A percentile compares a stretch with the other conserved stretches of the same genome.
These are phyloP conservation scores for Coemansia sp. DNA, from an alignment of 192 early-diverging fungal species.

Conservation along the genomic window DNA sequence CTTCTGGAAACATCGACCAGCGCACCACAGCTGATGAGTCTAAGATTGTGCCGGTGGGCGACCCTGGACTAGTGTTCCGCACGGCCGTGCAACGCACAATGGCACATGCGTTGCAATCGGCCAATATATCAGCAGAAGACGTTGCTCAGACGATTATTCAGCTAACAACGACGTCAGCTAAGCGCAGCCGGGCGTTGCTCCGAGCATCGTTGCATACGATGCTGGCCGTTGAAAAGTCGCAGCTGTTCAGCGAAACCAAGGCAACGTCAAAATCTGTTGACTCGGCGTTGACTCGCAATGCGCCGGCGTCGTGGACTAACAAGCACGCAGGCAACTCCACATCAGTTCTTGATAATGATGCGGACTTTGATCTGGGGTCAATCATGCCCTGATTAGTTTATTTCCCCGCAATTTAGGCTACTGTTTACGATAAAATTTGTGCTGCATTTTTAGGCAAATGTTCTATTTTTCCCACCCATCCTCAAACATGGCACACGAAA, in stretches of 20 bases:
- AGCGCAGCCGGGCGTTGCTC: constrained; percentile 30
- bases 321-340: constrained; percentile 7
- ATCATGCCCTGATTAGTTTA: constrained; percentile 21
- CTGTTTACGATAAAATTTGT: too few species aligned
- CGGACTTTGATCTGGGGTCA: constrained; percentile 22
- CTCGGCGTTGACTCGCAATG: neutral
- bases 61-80: constrained; percentile 29
- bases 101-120: neutral
- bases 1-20: constrained; percentile 22
- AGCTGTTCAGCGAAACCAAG: constrained; percentile 21
- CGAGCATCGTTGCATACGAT: constrained; percentile 25
- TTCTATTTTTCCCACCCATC: neutral
- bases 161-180: neutral
- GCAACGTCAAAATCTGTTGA: neutral
- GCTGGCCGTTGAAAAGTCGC: constrained; percentile 43
- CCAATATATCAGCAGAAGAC: constrained; percentile 7
- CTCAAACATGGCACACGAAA: constrained; percentile 3
- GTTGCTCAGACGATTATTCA: constrained; percentile 9
- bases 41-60: constrained; percentile 12
- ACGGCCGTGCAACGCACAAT: constrained; percentile 6
- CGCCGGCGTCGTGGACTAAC: constrained; percentile 24
- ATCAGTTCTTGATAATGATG: constrained; percentile 26
- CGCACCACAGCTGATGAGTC: neutral
- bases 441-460: neutral
- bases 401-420: neutral